Evolutionary conservation across 108 stramenopile genomes (phyloP), one percentile per base, ranked within the genome.

Genomic region (Schizochytrium sp.): DNA sequence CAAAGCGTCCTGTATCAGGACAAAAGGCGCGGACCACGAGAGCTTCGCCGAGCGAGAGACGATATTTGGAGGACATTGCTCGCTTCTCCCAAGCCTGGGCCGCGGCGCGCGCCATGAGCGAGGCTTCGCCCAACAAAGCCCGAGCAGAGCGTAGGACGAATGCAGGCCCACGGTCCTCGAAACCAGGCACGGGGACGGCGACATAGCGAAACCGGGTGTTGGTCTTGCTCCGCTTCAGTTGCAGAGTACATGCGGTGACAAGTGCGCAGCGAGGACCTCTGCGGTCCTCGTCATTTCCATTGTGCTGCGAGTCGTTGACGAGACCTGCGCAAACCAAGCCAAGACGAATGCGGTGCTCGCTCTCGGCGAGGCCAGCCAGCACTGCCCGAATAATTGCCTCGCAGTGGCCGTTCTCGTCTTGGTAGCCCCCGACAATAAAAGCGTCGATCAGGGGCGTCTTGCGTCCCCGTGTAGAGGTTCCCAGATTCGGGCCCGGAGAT

Each of bases 221-320:
- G 14, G 0, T 25, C 3, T 83, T 47, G 6, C 5, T 10, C 6
- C 63, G 63, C 1, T 16, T 6, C 76, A 83, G 48, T 21, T 83
- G n/a, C 51, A 83, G 45, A 3, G 51, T 53, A 23, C 76, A 83
- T 6, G 76, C 76, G n/a, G 76, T 83, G 25, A 83, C 51, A 23
- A 83, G 76, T 6, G 76, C 48, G 51, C 76, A 47, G 6, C 28
- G 76, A 6, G 76, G 76, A 6, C 76, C 76, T 28, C n/a, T 47
- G 25, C 76, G 76, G 76, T 83, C 76, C 51, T 83, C 76, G 44
- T 83, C 76, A 45, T 83, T 83, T 16, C 76, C 76, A 83, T 83
- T 83, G 76, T 83, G 76, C 76, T 47, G 51, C 48, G 48, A 53
- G 51, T 83, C 76, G 48, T 83, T 83, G 25, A 83, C n/a, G 51